Evolutionary conservation across 441 rosid species (phyloP), one percentile per base, ranked within the genome.

Genomic region (Mallotus japonicus): DNA sequence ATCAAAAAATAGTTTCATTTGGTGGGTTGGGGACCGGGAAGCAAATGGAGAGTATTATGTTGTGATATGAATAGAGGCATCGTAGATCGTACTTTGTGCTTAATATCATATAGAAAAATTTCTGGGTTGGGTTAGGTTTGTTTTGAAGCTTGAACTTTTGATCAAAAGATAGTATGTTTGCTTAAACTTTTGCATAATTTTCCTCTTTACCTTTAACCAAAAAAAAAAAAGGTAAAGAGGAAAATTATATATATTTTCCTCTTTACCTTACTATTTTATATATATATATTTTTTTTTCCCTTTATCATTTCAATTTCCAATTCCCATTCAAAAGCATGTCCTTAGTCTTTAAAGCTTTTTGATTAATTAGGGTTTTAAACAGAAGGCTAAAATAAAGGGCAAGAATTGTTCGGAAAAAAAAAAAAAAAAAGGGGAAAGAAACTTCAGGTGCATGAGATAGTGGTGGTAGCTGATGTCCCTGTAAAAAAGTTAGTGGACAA

Each of bases 401-500:
- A 50, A 50, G 17, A 15, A 50, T n/a, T n/a, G n/a, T n/a, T n/a
- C n/a, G n/a, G n/a, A n/a, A n/a, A n/a, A n/a, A n/a, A n/a, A n/a
- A n/a, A n/a, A n/a, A n/a, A n/a, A 50, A 50, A 50, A 13, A 47
- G 8, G 51, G 14, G 5, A 50, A 50, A 50, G 17, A 15, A 50
- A 50, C 5, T 24, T 17, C 34, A 44, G 62, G 65, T 68, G 79
- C 69, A 72, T 61, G 78, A 64, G 70, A 61, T 58, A 20, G 71
- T 73, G 83, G 80, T 72, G 78, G 37, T 72, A 72, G 79, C 51
- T 72, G 74, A 67, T 73, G 78, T 67, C 62, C 42, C 40, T 66
- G 76, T 40, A 9, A 64, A 75, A 79, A 75, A 79, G 82, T 62
- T 44, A 75, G 65, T 74, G 70, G 79, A 77, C 80, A 68, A 70